Conservation (phyloP, 495 filamentous ascomycete species). For the Talaromyces thailandensis region DNA sequence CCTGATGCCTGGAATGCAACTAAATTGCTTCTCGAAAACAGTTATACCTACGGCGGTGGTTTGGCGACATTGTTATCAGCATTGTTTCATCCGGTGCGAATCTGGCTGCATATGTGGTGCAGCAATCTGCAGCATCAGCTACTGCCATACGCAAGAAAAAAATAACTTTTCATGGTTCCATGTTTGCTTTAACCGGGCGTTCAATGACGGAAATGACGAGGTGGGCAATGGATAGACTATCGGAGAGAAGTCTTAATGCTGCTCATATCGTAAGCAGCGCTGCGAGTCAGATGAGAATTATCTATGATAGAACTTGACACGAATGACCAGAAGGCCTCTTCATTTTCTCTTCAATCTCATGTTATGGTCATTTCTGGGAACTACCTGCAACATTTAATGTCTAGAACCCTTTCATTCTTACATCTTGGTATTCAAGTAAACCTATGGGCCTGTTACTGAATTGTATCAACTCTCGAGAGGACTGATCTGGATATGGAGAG, state of each 20-base stretch:
- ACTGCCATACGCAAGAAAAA: constrained; percentile 8
- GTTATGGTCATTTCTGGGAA: too few species aligned
- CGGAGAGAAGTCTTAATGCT: neutral
- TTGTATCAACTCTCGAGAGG: too few species aligned
- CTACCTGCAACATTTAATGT: too few species aligned
- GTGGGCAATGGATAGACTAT: neutral
- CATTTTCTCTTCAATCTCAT: too few species aligned
- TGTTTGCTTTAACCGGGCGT: constrained; percentile 17
- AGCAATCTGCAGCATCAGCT: constrained; percentile 18
- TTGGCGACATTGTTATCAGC: constrained; percentile 31
- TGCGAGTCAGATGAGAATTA: too few species aligned
- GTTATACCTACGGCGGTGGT: constrained; percentile 22
- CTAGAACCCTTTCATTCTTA: too few species aligned
- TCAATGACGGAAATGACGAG: neutral
- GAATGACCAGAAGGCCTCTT: too few species aligned
- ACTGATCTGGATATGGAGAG: too few species aligned
- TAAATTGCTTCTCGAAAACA: constrained; percentile 32
- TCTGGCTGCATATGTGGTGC: constrained; percentile 32
- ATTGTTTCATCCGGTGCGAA: constrained; percentile 39
- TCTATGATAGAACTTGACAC: too few species aligned
- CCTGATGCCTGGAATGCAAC: constrained; percentile 40
- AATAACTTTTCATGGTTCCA: constrained; percentile 38
- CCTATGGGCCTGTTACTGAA: too few species aligned
- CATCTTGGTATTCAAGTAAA: too few species aligned
- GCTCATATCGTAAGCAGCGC: too few species aligned